These are phyloP conservation scores for Candida boleticola DNA, from an alignment of 805 yeast genomes.

Conservation along the genomic window DNA sequence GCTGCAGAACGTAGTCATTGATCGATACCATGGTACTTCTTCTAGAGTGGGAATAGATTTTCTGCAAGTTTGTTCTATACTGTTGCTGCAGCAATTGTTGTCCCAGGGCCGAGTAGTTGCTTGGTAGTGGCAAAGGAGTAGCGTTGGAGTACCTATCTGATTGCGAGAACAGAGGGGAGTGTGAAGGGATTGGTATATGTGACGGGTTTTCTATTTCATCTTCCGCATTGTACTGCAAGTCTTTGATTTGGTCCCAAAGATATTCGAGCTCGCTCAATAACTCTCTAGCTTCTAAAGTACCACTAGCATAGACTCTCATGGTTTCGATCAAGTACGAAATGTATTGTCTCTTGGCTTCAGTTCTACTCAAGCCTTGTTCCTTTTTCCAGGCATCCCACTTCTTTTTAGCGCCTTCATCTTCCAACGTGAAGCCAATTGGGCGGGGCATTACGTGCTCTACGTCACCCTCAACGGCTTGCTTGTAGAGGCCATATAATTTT, in stretches of 20 bases:
- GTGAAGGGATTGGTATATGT: slow-evolving; percentile 25
- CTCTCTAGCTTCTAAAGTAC: slow-evolving; percentile 64
- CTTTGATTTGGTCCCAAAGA: slow-evolving; percentile 71
- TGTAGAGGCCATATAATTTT: slow-evolving; percentile 75
- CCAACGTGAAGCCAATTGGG: slow-evolving; percentile 58
- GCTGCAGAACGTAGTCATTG: slow-evolving; percentile 36
- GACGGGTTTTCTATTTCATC: slow-evolving; percentile 24
- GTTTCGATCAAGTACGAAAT: slow-evolving; percentile 68
- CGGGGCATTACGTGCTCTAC: slow-evolving; percentile 66
- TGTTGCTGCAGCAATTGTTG: slow-evolving; percentile 23
- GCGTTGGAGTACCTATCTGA: slow-evolving; percentile 36
- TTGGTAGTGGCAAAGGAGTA: slow-evolving; percentile 33
- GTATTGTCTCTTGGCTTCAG: slow-evolving; percentile 74
- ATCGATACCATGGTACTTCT: slow-evolving; percentile 34
- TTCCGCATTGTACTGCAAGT: slow-evolving; percentile 33
- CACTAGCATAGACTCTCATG: slow-evolving; percentile 67
- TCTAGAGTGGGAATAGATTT: slow-evolving; percentile 44
- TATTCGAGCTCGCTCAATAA: slow-evolving; percentile 65
- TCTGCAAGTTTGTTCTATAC: slow-evolving; percentile 35
- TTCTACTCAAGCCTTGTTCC: slow-evolving; percentile 63
- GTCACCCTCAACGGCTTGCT: slow-evolving; percentile 88
- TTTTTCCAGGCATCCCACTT: slow-evolving; percentile 88
- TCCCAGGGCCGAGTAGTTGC: slow-evolving; percentile 23
- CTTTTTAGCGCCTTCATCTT: slow-evolving; percentile 64
- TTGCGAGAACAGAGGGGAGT: slow-evolving; percentile 34